Evolutionary conservation across 176 grass and related monocot genomes (phyloP).

Genomic region (Canna indica): DNA sequence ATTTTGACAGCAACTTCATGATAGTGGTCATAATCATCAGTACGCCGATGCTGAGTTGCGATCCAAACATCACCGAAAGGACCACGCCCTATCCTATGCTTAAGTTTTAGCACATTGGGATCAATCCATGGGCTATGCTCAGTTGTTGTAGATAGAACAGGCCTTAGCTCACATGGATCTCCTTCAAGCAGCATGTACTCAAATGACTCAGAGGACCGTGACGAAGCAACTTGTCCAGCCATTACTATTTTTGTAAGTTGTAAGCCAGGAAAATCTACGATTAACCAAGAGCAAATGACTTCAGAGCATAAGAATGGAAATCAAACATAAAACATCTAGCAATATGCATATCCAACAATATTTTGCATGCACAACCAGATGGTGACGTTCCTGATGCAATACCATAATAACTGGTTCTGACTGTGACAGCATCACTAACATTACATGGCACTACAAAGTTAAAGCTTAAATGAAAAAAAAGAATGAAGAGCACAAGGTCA

Average conservation of each 20-base stretch:
- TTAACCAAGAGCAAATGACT: constrained; percentile 1
- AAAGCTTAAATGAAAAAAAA: too few species aligned
- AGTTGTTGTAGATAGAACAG: constrained; percentile 50
- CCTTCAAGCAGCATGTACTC: constrained; percentile 91
- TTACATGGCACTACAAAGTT: too few species aligned
- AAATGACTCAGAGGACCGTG: constrained; percentile 42
- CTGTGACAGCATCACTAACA: too few species aligned
- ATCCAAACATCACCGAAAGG: constrained; percentile 92
- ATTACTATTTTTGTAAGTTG: constrained; percentile 25
- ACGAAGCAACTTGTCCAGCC: constrained; percentile 36
- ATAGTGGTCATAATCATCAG: constrained; percentile 49
- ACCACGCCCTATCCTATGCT: constrained; percentile 86
- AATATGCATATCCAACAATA: neutral
- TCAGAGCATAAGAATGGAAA: neutral
- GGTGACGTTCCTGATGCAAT: neutral
- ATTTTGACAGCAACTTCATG: constrained; percentile 95
- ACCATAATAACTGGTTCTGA: neutral
- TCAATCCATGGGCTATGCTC: constrained; percentile 85
- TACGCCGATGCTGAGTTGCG: constrained; percentile 65
- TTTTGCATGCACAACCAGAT: neutral
- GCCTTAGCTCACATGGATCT: constrained; percentile 56
- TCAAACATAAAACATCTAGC: neutral
- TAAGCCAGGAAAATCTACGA: neutral
- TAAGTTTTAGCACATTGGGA: constrained; percentile 45
- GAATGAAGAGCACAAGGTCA: too few species aligned